These are phyloP conservation scores for Aspergillus egyptiacus DNA, from an alignment of 495 filamentous ascomycete species.

Conservation along the genomic window DNA sequence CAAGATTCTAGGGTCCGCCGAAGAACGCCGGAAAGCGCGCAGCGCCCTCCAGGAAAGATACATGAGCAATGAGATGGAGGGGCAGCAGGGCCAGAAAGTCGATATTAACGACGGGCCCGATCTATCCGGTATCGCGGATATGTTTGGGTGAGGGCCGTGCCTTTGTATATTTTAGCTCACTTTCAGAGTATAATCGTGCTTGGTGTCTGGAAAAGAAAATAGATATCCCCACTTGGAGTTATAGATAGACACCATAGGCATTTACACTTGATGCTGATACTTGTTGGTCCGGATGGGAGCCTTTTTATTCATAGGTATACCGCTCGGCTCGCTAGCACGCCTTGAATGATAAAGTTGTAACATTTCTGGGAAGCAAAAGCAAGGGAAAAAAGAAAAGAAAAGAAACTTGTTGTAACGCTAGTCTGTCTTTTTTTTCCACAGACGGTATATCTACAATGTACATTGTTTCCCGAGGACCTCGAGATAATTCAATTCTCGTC, in stretches of 20 bases:
- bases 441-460: slow-evolving; percentile 41
- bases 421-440: slow-evolving; percentile 20
- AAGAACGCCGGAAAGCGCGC: slow-evolving; percentile 47
- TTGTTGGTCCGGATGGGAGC: no score
- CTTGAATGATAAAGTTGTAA: no score
- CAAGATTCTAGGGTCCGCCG: slow-evolving; percentile 54
- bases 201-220: slow-evolving; percentile 10
- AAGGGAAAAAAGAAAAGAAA: slow-evolving; percentile 10
- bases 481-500: no score
- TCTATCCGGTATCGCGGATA: slow-evolving; percentile 59
- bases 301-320: no score
- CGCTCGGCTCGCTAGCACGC: no score
- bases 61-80: slow-evolving; percentile 45
- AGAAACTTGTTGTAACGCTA: slow-evolving; percentile 27
- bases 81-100: slow-evolving; percentile 38
- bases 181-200: background rate
- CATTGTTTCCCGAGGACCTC: slow-evolving; percentile 7
- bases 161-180: slow-evolving; percentile 6
- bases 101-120: slow-evolving; percentile 55
- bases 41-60: slow-evolving; percentile 52
- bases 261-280: no score
- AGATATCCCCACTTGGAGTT: slow-evolving; percentile 2
- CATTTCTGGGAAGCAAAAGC: background rate
- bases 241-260: background rate
- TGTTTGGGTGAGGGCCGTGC: slow-evolving; percentile 49